Percentiles rank a stretch among this genome's conserved stretches.
phyloP scores from a whole-genome alignment of 495 filamentous ascomycete species.

The Penicillium silybi region DNA sequence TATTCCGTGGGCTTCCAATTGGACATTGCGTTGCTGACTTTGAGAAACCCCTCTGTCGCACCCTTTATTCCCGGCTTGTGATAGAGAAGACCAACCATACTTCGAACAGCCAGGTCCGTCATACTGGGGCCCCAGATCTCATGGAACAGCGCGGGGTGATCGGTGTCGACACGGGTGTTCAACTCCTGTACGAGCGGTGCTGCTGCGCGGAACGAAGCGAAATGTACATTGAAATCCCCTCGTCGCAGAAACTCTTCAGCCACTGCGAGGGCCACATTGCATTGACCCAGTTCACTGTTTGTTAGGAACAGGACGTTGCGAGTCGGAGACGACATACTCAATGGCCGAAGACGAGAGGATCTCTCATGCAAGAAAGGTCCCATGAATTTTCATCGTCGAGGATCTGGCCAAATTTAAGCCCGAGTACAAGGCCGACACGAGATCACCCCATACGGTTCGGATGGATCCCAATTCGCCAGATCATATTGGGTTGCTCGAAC shows the following conservation, averaged over 20 bases:
- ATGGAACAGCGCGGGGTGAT: slow-evolving; percentile 33
- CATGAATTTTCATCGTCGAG: too few species aligned
- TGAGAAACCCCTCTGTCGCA: slow-evolving; percentile 33
- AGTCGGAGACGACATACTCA: slow-evolving; percentile 4
- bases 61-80: slow-evolving; percentile 38
- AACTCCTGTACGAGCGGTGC: slow-evolving; percentile 24
- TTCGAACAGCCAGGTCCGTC: slow-evolving; percentile 41
- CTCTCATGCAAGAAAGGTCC: too few species aligned
- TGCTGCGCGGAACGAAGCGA: slow-evolving; percentile 48
- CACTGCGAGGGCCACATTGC: slow-evolving; percentile 52
- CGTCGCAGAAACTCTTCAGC: slow-evolving; percentile 47
- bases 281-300: slow-evolving; percentile 53
- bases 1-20: slow-evolving; percentile 49
- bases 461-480: background rate
- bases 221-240: slow-evolving; percentile 44
- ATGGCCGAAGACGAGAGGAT: too few species aligned
- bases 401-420: slow-evolving; percentile 2
- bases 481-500: slow-evolving; percentile 9
- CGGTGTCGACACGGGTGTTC: slow-evolving; percentile 19
- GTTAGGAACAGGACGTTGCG: slow-evolving; percentile 47
- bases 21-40: slow-evolving; percentile 31
- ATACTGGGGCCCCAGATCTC: slow-evolving; percentile 38
- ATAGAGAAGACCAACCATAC: slow-evolving; percentile 25
- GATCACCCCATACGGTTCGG: slow-evolving; percentile 1
- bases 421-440: background rate